Evolutionary conservation across 352 stramenopile species (phyloP).

Genomic region (Phytophthora fragariaefolia): DNA sequence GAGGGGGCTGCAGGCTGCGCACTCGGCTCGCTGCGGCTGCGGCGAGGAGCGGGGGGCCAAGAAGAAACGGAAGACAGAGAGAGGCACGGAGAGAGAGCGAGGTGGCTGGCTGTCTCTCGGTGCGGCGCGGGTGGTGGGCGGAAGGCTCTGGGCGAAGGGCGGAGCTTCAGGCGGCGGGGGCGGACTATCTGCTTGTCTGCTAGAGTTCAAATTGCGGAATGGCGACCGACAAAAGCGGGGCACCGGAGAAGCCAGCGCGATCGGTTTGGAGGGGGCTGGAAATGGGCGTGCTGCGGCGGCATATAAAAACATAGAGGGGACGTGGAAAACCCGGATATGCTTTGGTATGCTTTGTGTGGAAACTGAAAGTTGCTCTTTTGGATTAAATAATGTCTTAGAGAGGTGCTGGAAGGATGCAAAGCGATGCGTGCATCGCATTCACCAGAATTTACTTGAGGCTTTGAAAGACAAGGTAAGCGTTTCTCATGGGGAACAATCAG

Average conservation of each 20-base stretch:
- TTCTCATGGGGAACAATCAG: slow-evolving; percentile 7
- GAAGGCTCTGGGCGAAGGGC: slow-evolving; percentile 13
- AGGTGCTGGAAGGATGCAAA: neutral
- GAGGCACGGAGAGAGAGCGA: slow-evolving; percentile 21
- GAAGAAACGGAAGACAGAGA: slow-evolving; percentile 33
- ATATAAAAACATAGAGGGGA: too few species aligned
- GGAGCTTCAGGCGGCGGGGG: slow-evolving; percentile 5
- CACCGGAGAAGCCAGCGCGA: slow-evolving; percentile 27
- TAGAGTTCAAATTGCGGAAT: slow-evolving; percentile 39
- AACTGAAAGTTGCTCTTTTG: too few species aligned
- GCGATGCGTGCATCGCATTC: slow-evolving; percentile 1
- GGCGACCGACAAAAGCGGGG: slow-evolving; percentile 14
- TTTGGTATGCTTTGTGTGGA: too few species aligned
- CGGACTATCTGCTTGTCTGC: neutral
- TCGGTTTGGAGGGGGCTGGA: neutral
- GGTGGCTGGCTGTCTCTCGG: slow-evolving; percentile 15
- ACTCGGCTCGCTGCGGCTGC: too few species aligned
- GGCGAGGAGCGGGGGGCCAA: neutral
- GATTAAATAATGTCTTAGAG: too few species aligned
- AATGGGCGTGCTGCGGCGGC: too few species aligned
- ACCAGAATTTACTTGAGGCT: slow-evolving; percentile 35
- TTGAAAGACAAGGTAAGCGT: slow-evolving; percentile 5
- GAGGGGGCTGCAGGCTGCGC: neutral
- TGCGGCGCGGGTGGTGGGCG: slow-evolving; percentile 1
- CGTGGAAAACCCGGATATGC: too few species aligned